phyloP scores from a whole-genome alignment of 225 moss, liverwort and hornwort species.

The Polytrichum formosum region DNA sequence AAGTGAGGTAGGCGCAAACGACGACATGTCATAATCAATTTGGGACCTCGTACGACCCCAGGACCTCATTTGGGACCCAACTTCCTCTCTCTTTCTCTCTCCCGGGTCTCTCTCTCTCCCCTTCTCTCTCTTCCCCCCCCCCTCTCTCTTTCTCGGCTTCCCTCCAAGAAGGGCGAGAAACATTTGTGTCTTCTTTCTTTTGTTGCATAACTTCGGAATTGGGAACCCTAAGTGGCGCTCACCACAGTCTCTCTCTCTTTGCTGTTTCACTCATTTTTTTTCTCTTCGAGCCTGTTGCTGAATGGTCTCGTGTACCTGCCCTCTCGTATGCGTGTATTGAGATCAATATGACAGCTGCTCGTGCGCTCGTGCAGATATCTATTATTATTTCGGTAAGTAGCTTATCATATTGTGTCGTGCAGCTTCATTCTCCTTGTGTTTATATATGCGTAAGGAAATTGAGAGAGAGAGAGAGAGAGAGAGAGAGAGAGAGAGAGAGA shows the following conservation, averaged over 20 bases:
- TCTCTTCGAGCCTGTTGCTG: neutral
- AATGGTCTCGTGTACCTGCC: neutral
- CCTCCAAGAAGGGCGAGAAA: conserved; percentile 1
- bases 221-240: neutral
- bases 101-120: neutral
- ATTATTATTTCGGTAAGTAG: too few relatives aligned
- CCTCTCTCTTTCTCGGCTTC: neutral
- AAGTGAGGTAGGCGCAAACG: too few relatives aligned
- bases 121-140: neutral
- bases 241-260: neutral
- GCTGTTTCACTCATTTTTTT: neutral
- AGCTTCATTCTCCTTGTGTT: too few relatives aligned
- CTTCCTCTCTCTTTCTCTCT: neutral
- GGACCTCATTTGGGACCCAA: neutral
- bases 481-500: too few relatives aligned
- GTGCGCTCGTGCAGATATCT: too few relatives aligned
- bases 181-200: neutral
- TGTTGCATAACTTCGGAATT: neutral
- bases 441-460: too few relatives aligned
- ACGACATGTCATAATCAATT: too few relatives aligned
- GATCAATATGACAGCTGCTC: neutral
- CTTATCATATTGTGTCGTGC: too few relatives aligned
- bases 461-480: too few relatives aligned
- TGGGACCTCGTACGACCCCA: neutral
- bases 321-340: neutral